Evolutionary conservation across 2,329 filamentous ascomycete genomes (phyloP).

Genomic region (Stylonectria norvegica): DNA sequence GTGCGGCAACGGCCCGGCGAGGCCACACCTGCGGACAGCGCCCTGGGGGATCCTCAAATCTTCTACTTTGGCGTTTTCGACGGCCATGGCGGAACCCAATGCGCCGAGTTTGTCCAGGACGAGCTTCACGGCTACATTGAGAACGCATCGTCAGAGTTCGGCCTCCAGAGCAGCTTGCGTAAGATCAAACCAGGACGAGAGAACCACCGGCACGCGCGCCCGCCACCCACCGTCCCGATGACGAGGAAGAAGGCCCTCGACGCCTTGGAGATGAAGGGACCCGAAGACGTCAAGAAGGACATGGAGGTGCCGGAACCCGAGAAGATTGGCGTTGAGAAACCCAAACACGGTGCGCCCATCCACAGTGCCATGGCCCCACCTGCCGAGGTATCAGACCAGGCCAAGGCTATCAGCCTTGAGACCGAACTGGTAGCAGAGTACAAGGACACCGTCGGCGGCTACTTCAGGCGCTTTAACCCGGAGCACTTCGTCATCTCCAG

Average conservation of each 20-base stretch:
- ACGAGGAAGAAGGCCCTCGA: conserved; percentile 28
- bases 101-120: conserved; percentile 80
- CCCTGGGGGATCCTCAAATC: conserved; percentile 86
- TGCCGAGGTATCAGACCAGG: conserved; percentile 49
- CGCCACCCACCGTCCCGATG: conserved; percentile 11
- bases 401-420: conserved; percentile 66
- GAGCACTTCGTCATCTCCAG: conserved; percentile 60
- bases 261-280: conserved; percentile 47
- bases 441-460: conserved; percentile 83
- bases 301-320: conserved; percentile 34
- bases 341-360: conserved; percentile 36
- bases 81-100: conserved; percentile 87
- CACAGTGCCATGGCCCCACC: conserved; percentile 43
- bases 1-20: conserved; percentile 51
- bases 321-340: conserved; percentile 33
- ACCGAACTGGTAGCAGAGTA: conserved; percentile 70
- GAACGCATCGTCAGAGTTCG: conserved; percentile 71
- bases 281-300: conserved; percentile 42
- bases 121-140: conserved; percentile 88
- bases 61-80: conserved; percentile 98
- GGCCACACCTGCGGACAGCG: conserved; percentile 68
- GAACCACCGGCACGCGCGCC: neutral
- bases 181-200: conserved; percentile 35
- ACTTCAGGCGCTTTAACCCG: conserved; percentile 87
- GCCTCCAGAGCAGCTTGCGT: conserved; percentile 71